Conservation (phyloP, 208 protist genomes). For the Trypanosoma melophagium region DNA sequence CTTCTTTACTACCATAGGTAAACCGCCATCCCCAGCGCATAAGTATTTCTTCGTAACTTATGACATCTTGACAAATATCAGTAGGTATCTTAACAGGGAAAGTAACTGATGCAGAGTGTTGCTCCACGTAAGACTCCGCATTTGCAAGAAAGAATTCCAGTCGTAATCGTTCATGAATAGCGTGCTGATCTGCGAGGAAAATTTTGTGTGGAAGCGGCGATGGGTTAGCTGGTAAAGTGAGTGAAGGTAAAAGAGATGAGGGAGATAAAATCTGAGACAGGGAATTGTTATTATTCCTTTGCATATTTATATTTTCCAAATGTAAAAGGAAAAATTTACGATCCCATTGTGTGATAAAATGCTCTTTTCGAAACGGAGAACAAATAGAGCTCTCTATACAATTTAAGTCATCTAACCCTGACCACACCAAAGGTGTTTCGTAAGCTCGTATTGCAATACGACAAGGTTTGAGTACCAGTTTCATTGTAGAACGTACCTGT, state of each 20-base stretch:
- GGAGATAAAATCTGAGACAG: background rate
- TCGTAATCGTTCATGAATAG: constrained; percentile 72
- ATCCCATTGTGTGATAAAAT: constrained; percentile 32
- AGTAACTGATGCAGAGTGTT: constrained; percentile 3
- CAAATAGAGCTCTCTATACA: background rate
- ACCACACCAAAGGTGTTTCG: constrained; percentile 11
- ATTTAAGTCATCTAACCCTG: background rate
- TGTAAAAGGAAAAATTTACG: constrained; percentile 28
- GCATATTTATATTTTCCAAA: background rate
- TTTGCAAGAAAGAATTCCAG: constrained; percentile 71
- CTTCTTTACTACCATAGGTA: constrained; percentile 2
- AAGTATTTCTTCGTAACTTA: constrained; percentile 37
- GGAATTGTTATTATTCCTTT: background rate
- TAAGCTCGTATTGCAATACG: constrained; percentile 8
- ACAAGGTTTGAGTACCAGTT: constrained; percentile 8
- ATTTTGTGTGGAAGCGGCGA: constrained; percentile 2
- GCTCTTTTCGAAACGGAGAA: constrained; percentile 18
- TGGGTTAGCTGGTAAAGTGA: background rate
- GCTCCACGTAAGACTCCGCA: constrained; percentile 69
- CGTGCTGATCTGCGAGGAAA: constrained; percentile 69
- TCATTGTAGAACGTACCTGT: constrained; percentile 11
- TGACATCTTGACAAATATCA: constrained; percentile 41
- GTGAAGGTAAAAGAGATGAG: background rate
- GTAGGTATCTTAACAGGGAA: constrained; percentile 34
- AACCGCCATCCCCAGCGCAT: constrained; percentile 76